Percentiles rank a stretch among this genome's conserved stretches.
These are phyloP conservation scores for Fusarium caatingaense DNA, from an alignment of 2,329 filamentous ascomycete genomes.

Conservation along the genomic window DNA sequence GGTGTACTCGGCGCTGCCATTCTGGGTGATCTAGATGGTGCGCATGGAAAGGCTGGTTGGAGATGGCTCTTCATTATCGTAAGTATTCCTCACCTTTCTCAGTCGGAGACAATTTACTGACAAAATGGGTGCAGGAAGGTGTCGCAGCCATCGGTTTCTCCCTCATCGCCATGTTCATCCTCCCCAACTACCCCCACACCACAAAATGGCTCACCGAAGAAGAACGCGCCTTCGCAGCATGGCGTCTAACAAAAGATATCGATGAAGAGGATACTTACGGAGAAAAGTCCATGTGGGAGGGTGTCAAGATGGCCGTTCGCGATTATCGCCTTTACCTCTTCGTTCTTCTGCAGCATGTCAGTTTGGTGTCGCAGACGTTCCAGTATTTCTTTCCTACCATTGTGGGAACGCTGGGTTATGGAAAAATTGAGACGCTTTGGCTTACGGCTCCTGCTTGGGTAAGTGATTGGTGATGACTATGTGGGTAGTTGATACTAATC, in stretches of 20 bases:
- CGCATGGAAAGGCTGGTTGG: slow-evolving; percentile 69
- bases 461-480: too few relatives aligned
- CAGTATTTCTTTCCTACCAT: slow-evolving; percentile 75
- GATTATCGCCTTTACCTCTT: slow-evolving; percentile 66
- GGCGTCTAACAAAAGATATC: slow-evolving; percentile 62
- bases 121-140: slow-evolving; percentile 24
- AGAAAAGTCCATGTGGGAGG: slow-evolving; percentile 54
- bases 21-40: slow-evolving; percentile 57
- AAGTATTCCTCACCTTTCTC: too few relatives aligned
- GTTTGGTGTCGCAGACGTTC: slow-evolving; percentile 65
- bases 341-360: slow-evolving; percentile 65
- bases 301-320: slow-evolving; percentile 59
- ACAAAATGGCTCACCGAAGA: slow-evolving; percentile 63
- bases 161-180: slow-evolving; percentile 49
- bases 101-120: too few relatives aligned
- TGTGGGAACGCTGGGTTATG: slow-evolving; percentile 69
- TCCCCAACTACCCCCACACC: slow-evolving; percentile 66
- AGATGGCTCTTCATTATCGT: slow-evolving; percentile 74
- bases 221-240: slow-evolving; percentile 64
- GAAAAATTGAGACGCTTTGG: slow-evolving; percentile 64
- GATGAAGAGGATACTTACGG: slow-evolving; percentile 57
- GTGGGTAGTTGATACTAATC: too few relatives aligned
- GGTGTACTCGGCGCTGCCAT: slow-evolving; percentile 63
- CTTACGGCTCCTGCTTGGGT: slow-evolving; percentile 70
- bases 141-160: slow-evolving; percentile 55